A percentile compares a stretch with the other conserved stretches of the same genome.
These are phyloP conservation scores for Trypanosoma vivax DNA, from an alignment of 208 protist species.

Conservation along the genomic window DNA sequence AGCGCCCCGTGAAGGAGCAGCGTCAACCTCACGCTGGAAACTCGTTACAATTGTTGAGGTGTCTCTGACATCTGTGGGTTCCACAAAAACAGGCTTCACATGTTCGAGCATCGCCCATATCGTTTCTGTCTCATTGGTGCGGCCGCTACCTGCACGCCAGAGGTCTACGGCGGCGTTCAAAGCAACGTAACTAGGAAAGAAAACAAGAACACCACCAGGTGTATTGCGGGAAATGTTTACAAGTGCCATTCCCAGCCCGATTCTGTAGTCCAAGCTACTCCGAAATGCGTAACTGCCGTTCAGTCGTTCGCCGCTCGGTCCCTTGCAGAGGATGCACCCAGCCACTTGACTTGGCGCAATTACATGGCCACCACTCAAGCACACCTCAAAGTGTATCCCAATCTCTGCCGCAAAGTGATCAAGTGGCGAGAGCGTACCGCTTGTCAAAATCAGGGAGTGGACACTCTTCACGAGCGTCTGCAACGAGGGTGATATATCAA, in stretches of 20 bases:
- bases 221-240: constrained; percentile 86
- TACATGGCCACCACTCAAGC: constrained; percentile 89
- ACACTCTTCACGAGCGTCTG: constrained; percentile 33
- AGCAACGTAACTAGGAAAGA: constrained; percentile 94
- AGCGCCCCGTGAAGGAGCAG: constrained; percentile 54
- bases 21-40: constrained; percentile 73
- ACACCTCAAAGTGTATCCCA: constrained; percentile 69
- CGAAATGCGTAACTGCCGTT: constrained; percentile 83
- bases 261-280: constrained; percentile 65
- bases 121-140: constrained; percentile 27
- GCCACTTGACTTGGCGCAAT: constrained; percentile 75
- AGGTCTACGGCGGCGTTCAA: constrained; percentile 65
- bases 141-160: constrained; percentile 54
- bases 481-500: constrained; percentile 82
- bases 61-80: constrained; percentile 53
- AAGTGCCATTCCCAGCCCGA: constrained; percentile 73
- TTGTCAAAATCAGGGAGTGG: constrained; percentile 90
- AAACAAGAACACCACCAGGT: constrained; percentile 95
- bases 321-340: constrained; percentile 52
- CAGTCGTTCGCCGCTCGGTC: constrained; percentile 63
- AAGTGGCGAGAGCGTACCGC: constrained; percentile 95
- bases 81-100: constrained; percentile 83
- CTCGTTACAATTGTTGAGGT: constrained; percentile 42
- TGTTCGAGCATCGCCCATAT: constrained; percentile 76
- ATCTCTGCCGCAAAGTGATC: constrained; percentile 91